Evolutionary conservation across 805 yeast species (phyloP), one percentile per base, ranked within the genome.

Genomic region (Teunomyces barrocoloradensis): DNA sequence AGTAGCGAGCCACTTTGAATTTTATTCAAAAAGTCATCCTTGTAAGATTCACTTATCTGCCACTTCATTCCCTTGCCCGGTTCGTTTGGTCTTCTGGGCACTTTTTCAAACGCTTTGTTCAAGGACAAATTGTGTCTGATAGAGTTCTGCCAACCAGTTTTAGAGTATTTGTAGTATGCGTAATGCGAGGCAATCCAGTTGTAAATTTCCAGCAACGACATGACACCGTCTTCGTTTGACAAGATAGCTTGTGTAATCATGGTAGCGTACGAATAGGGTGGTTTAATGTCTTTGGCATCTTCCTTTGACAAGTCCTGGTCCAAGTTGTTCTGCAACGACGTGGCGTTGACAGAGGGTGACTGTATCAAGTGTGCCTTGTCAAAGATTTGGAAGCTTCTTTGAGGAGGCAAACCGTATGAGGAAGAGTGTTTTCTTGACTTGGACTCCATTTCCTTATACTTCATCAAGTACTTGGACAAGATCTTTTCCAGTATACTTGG

Each of bases 21-120:
- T 70, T 90, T 88, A 55, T 78, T 80, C 63, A 91, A 68, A 59
- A 91, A 91, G 54, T 94, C 99, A 39, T 83, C 84, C 58, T 86
- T 84, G 64, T 87, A 92, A 42, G 83, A 72, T 35, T 89, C 94
- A 53, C 90, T 82, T 49, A 94, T 91, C 69, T 90, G 95, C 99
- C 99, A 94, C 69, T 94, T 94, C 96, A 94, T 92, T 53, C 99
- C 98, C 66, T 94, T 94, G 13, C 99, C 99, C 0, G 98, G 97
- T 69, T 94, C 98, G 65, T 89, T 86, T 27, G 96, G 91, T 62
- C 87, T 81, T 60, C 99, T 79, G 35, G 98, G 97, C 18, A 92
- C 97, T 69, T 94, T 94, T 60, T 92, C 98, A 70, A 94, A 94
- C 12, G 99, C 98, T 72, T 92, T 94, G 68, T 94, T 94, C 50